phyloP scores from a whole-genome alignment of 306 rosid species.

The Lupinus albus region DNA sequence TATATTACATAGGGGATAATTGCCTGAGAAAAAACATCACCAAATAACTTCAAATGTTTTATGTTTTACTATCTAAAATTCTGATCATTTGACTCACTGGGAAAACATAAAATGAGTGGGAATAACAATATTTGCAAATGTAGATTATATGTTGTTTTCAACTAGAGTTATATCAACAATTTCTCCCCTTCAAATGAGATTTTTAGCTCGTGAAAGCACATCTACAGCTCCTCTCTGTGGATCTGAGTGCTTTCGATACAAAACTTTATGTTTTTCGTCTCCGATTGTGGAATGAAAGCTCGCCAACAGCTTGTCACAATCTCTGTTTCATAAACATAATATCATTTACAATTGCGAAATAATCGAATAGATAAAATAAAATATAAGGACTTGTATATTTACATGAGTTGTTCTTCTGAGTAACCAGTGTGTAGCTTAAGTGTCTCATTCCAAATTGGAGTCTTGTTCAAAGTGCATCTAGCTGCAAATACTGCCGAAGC shows the following conservation, averaged over 20 bases:
- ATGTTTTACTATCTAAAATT: too few relatives aligned
- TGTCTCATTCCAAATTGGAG: constrained; percentile 72
- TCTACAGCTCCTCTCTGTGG: constrained; percentile 66
- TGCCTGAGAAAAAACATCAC: too few relatives aligned
- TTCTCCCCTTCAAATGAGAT: constrained; percentile 29
- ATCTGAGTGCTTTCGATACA: constrained; percentile 57
- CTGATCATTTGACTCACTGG: too few relatives aligned
- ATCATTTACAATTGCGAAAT: background rate
- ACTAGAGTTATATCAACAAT: too few relatives aligned
- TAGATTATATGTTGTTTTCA: too few relatives aligned
- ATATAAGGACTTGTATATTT: background rate
- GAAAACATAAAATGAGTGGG: too few relatives aligned
- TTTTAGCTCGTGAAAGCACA: constrained; percentile 60
- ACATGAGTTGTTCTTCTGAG: constrained; percentile 65
- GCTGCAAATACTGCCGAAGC: constrained; percentile 90
- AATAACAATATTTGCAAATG: too few relatives aligned
- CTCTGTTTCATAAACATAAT: constrained; percentile 43
- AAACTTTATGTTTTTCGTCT: constrained; percentile 59
- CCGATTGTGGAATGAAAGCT: constrained; percentile 51
- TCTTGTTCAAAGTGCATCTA: constrained; percentile 67
- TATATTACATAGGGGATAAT: too few relatives aligned
- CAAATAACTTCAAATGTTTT: too few relatives aligned
- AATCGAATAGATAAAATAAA: background rate
- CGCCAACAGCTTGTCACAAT: constrained; percentile 67
- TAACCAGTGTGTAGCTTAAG: constrained; percentile 71